These are phyloP conservation scores for Arthrobotrys musiformis DNA, from an alignment of 2,329 filamentous ascomycete genomes.

Conservation along the genomic window DNA sequence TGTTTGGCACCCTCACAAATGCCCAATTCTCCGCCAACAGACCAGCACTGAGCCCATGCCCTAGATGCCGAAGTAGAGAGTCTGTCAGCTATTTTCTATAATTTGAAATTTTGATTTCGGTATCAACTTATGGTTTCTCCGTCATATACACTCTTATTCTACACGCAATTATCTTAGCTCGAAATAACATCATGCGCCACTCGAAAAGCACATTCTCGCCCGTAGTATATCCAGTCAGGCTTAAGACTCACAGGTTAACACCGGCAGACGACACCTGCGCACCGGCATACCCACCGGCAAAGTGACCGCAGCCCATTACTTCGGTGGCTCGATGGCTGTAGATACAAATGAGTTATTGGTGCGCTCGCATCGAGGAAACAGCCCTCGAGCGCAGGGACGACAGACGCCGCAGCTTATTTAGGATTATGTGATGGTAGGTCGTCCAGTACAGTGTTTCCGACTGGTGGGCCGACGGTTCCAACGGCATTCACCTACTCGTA, in stretches of 20 bases:
- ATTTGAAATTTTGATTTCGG: conserved; percentile 64
- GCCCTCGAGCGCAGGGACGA: conserved; percentile 80
- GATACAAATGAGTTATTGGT: conserved; percentile 75
- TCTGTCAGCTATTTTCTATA: background rate
- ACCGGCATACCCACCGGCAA: conserved; percentile 86
- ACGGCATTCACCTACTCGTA: conserved; percentile 69
- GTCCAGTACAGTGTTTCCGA: conserved; percentile 68
- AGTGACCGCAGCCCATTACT: conserved; percentile 68
- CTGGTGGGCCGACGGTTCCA: conserved; percentile 68
- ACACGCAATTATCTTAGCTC: conserved; percentile 81
- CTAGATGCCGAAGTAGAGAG: conserved; percentile 30
- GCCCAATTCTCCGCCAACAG: conserved; percentile 77
- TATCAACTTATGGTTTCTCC: conserved; percentile 72
- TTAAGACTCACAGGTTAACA: conserved; percentile 82
- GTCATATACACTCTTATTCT: conserved; percentile 71
- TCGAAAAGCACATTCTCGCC: conserved; percentile 86
- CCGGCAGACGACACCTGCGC: conserved; percentile 85
- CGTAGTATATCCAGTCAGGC: conserved; percentile 78
- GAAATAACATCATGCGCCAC: conserved; percentile 81
- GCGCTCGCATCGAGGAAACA: conserved; percentile 81
- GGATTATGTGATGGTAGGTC: conserved; percentile 85
- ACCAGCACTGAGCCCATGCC: conserved; percentile 87
- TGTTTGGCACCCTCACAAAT: conserved; percentile 75
- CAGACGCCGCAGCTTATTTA: conserved; percentile 77
- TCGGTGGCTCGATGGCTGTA: conserved; percentile 81